Conservation (phyloP, 1,284 basidiomycete species). For the Melampsora medusae region DNA sequence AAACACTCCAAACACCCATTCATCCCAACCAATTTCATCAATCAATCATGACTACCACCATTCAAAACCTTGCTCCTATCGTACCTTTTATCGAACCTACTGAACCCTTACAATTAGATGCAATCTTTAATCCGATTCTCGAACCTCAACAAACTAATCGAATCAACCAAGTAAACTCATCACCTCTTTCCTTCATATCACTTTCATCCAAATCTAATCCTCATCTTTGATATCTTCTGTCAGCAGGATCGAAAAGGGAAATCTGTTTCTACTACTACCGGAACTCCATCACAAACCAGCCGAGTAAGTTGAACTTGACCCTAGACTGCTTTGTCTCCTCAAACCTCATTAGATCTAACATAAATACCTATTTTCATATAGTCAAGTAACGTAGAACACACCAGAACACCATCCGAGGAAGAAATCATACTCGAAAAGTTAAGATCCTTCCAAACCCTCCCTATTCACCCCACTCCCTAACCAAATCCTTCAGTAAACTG, state of each 20-base stretch:
- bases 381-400: not conserved
- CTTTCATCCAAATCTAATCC: not conserved
- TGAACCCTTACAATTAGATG: slow-evolving; percentile 23
- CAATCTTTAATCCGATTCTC: slow-evolving; percentile 1
- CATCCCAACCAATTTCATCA: not conserved
- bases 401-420: slow-evolving; percentile 18
- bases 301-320: not conserved
- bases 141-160: not conserved
- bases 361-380: not conserved
- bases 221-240: not conserved
- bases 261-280: not conserved
- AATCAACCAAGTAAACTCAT: not conserved
- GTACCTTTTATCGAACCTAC: slow-evolving; percentile 42
- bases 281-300: not conserved
- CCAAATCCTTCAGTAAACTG: not conserved
- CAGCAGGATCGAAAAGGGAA: slow-evolving; percentile 30
- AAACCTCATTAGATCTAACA: not conserved
- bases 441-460: not conserved
- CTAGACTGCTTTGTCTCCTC: not conserved
- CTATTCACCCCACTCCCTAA: not conserved
- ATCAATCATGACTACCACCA: slow-evolving; percentile 8
- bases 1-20: too few relatives aligned
- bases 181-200: not conserved
- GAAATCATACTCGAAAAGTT: slow-evolving; percentile 37
- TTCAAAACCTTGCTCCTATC: slow-evolving; percentile 41